Evolutionary conservation across 352 stramenopile species (phyloP).

Genomic region (Globisporangium paddicum): DNA sequence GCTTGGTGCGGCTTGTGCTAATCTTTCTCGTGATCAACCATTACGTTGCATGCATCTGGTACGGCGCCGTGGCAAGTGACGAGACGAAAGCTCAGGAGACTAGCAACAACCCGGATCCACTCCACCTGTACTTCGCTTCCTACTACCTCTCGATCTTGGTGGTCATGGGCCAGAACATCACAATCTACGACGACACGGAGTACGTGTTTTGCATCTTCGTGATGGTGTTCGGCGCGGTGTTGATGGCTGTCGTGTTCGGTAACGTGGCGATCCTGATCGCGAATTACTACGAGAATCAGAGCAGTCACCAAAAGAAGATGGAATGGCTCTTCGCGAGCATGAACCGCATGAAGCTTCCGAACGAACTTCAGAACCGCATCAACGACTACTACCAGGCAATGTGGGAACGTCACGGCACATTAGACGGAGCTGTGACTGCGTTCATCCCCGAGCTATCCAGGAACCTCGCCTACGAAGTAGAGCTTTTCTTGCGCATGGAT

Average conservation of each 20-base stretch:
- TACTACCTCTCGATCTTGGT: constrained; percentile 71
- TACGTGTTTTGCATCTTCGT: constrained; percentile 67
- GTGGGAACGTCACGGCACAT: constrained; percentile 78
- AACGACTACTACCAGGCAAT: constrained; percentile 86
- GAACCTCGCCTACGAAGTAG: constrained; percentile 81
- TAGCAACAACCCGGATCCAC: constrained; percentile 14
- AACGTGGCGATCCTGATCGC: constrained; percentile 83
- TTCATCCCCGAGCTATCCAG: constrained; percentile 79
- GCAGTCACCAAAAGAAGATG: constrained; percentile 85
- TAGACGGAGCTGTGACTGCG: constrained; percentile 66
- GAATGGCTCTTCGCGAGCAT: constrained; percentile 84
- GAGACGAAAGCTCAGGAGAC: constrained; percentile 32
- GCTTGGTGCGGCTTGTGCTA: constrained; percentile 59
- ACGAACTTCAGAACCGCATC: constrained; percentile 78
- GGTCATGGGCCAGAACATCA: constrained; percentile 77
- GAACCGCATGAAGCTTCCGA: constrained; percentile 72
- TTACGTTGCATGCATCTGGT: constrained; percentile 79
- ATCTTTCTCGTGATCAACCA: constrained; percentile 75
- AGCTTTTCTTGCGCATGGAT: constrained; percentile 78
- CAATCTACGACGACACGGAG: constrained; percentile 58
- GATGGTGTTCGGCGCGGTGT: constrained; percentile 67
- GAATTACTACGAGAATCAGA: constrained; percentile 84
- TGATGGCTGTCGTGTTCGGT: constrained; percentile 86
- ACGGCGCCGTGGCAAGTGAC: constrained; percentile 49
- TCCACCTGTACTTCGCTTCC: constrained; percentile 55